Conservation (phyloP, 2,329 filamentous ascomycete genomes). For the Epichloe gansuensis region DNA sequence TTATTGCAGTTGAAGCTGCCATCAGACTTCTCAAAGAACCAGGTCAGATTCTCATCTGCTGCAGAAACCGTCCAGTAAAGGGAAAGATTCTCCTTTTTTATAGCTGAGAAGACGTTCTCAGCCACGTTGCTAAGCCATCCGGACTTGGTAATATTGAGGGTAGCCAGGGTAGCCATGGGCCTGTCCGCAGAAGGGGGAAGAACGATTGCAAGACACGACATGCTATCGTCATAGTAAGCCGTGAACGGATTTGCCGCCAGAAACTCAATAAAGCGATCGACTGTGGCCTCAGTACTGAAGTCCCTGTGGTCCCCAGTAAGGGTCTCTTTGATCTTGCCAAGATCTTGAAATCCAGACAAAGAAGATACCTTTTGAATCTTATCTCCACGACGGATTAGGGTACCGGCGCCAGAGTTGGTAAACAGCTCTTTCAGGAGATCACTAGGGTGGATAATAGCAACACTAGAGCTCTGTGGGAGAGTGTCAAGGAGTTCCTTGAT, state of each 20-base stretch:
- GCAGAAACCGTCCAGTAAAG: slow-evolving; percentile 94
- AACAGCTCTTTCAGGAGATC: slow-evolving; percentile 95
- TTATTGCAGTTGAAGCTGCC: slow-evolving; percentile 77
- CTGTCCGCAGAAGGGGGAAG: slow-evolving; percentile 58
- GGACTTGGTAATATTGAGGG: slow-evolving; percentile 83
- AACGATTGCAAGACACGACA: slow-evolving; percentile 86
- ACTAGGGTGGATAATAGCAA: slow-evolving; percentile 93
- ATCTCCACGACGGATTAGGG: slow-evolving; percentile 80
- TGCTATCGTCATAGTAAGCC: slow-evolving; percentile 85
- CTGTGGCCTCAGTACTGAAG: slow-evolving; percentile 67
- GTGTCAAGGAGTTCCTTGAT: slow-evolving; percentile 87
- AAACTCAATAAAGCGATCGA: slow-evolving; percentile 75
- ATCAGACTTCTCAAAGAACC: slow-evolving; percentile 97
- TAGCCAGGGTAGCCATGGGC: slow-evolving; percentile 69
- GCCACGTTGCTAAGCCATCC: slow-evolving; percentile 92
- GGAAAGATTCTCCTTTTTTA: slow-evolving; percentile 85
- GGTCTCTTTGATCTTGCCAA: slow-evolving; percentile 66
- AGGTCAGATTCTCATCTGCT: slow-evolving; percentile 90
- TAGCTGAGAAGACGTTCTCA: slow-evolving; percentile 85
- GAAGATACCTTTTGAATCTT: slow-evolving; percentile 67
- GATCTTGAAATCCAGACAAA: slow-evolving; percentile 61
- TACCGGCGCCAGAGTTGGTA: slow-evolving; percentile 89
- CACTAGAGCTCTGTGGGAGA: slow-evolving; percentile 81
- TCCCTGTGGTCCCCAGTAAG: slow-evolving; percentile 72
- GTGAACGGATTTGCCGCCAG: slow-evolving; percentile 70